These are phyloP conservation scores for Nemania sp. DNA, from an alignment of 2,329 filamentous ascomycete genomes.

Conservation along the genomic window DNA sequence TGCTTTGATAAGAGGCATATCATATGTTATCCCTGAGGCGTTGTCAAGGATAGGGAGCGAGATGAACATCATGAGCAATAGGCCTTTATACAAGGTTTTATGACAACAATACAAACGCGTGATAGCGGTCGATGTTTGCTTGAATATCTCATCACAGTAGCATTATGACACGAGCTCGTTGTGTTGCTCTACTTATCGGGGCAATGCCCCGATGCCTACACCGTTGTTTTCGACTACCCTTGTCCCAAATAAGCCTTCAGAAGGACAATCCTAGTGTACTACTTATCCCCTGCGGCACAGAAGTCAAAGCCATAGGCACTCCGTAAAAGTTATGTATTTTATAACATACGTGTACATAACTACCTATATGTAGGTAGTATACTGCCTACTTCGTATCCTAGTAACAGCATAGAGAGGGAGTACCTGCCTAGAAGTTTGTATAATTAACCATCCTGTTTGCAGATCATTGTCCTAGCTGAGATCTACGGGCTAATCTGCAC, in stretches of 20 bases:
- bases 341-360: background rate
- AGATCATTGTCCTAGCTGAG: conserved; percentile 22
- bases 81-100: no score
- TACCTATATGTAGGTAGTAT: background rate
- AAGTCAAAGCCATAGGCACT: no score
- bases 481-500: conserved; percentile 23
- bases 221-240: conserved; percentile 17
- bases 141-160: conserved; percentile 12
- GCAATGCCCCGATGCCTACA: conserved; percentile 11
- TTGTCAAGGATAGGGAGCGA: no score
- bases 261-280: conserved; percentile 21
- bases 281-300: conserved; percentile 9
- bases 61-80: no score
- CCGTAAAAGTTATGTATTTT: background rate
- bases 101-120: background rate
- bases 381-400: background rate
- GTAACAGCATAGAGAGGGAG: background rate
- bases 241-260: conserved; percentile 3
- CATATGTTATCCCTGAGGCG: no score
- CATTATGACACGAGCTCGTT: conserved; percentile 5
- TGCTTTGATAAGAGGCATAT: no score
- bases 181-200: conserved; percentile 9
- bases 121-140: background rate
- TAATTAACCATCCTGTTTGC: background rate
- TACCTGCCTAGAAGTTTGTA: background rate